A percentile compares a stretch with the other conserved stretches of the same genome.
Evolutionary conservation across 306 rosid genomes (phyloP).

Genomic region (Cucurbita moschata): DNA sequence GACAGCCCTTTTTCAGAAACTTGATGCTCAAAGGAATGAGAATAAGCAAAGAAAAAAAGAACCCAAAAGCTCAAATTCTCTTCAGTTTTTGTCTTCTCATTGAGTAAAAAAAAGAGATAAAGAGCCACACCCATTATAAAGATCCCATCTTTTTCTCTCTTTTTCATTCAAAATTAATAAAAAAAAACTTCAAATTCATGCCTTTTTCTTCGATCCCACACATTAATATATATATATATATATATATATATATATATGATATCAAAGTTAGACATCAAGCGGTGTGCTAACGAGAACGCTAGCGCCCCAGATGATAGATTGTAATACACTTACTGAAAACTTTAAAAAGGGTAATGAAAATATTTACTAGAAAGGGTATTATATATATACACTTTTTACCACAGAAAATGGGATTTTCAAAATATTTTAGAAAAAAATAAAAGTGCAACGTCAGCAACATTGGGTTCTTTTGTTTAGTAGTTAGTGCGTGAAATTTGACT

Average conservation of each 20-base stretch:
- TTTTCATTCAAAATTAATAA: not conserved
- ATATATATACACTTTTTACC: not conserved
- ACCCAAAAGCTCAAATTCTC: not conserved
- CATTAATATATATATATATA: too few relatives aligned
- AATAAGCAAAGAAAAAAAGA: not conserved
- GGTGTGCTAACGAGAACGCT: too few relatives aligned
- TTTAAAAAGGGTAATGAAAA: too few relatives aligned
- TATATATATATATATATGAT: too few relatives aligned
- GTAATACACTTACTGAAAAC: too few relatives aligned
- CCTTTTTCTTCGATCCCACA: not conserved
- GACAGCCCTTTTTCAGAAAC: not conserved
- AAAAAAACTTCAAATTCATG: not conserved
- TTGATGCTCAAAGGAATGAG: not conserved
- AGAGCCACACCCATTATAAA: not conserved
- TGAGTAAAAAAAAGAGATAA: not conserved
- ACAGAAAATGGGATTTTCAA: too few relatives aligned
- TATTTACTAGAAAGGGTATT: too few relatives aligned
- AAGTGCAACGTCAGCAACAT: conserved; percentile 6
- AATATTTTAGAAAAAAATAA: too few relatives aligned
- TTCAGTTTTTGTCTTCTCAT: not conserved
- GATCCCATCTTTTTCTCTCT: not conserved
- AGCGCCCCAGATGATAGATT: too few relatives aligned
- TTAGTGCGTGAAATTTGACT: conserved; percentile 22
- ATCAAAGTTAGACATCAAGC: too few relatives aligned
- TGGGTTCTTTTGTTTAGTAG: conserved; percentile 15